These are phyloP conservation scores for Wallacemonas sp. DNA, from an alignment of 208 protist genomes.

Conservation along the genomic window DNA sequence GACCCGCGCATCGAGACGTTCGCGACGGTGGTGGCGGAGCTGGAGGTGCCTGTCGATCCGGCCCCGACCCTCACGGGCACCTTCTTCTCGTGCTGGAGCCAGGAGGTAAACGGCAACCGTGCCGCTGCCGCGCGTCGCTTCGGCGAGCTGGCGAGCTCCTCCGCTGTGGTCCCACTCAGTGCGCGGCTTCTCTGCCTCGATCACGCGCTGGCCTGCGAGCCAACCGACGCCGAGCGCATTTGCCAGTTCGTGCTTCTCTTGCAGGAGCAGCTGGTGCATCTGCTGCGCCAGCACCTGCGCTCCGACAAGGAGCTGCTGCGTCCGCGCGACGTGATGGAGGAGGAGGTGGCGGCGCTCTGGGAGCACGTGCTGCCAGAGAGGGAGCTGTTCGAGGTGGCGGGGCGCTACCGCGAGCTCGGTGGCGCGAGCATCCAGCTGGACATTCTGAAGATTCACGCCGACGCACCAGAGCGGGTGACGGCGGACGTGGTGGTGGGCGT, in stretches of 20 bases:
- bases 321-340: slow-evolving; percentile 23
- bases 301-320: slow-evolving; percentile 28
- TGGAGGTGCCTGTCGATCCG: slow-evolving; percentile 38
- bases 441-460: slow-evolving; percentile 70
- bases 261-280: slow-evolving; percentile 61
- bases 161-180: slow-evolving; percentile 36
- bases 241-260: slow-evolving; percentile 70
- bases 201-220: slow-evolving; percentile 39
- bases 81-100: slow-evolving; percentile 63
- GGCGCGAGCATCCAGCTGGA: slow-evolving; percentile 84
- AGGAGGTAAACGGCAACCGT: slow-evolving; percentile 25
- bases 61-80: slow-evolving; percentile 50
- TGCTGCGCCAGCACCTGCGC: slow-evolving; percentile 37
- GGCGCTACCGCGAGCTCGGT: slow-evolving; percentile 57
- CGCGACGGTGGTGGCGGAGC: slow-evolving; percentile 51
- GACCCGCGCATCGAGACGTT: slow-evolving; percentile 60
- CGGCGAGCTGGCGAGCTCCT: slow-evolving; percentile 53
- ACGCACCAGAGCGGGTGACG: slow-evolving; percentile 45
- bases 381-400: slow-evolving; percentile 67
- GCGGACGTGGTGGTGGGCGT: slow-evolving; percentile 42
- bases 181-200: slow-evolving; percentile 51
- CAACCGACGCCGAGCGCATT: slow-evolving; percentile 40
- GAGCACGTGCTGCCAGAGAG: slow-evolving; percentile 55
- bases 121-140: slow-evolving; percentile 57
- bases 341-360: slow-evolving; percentile 45